Evolutionary conservation across 179 eudicot species (phyloP).

Genomic region (Silene noctiflora): DNA sequence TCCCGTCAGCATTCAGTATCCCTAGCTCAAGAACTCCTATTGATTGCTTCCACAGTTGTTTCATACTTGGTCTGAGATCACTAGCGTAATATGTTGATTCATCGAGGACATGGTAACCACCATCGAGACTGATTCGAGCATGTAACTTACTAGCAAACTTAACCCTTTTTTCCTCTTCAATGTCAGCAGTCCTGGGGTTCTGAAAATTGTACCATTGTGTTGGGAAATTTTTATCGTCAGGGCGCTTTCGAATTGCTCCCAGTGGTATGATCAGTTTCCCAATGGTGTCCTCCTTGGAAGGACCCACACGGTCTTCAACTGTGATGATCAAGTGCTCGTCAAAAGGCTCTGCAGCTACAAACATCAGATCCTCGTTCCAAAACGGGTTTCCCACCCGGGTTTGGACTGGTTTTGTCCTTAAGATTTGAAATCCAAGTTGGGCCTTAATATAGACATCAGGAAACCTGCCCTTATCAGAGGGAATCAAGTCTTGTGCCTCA

Average conservation of each 20-base stretch:
- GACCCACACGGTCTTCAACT: slow-evolving; percentile 67
- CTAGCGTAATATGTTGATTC: slow-evolving; percentile 89
- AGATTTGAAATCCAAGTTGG: slow-evolving; percentile 47
- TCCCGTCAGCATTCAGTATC: slow-evolving; percentile 55
- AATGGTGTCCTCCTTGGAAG: slow-evolving; percentile 59
- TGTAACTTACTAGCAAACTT: slow-evolving; percentile 74
- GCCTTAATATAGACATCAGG: slow-evolving; percentile 69
- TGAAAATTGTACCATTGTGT: slow-evolving; percentile 63
- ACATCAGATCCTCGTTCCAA: slow-evolving; percentile 91
- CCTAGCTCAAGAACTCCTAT: slow-evolving; percentile 82
- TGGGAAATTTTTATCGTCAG: slow-evolving; percentile 59
- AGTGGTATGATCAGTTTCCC: slow-evolving; percentile 58
- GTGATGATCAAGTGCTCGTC: slow-evolving; percentile 67
- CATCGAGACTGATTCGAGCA: slow-evolving; percentile 73
- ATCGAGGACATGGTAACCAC: slow-evolving; percentile 86
- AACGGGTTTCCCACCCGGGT: slow-evolving; percentile 44
- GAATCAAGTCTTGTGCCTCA: slow-evolving; percentile 70
- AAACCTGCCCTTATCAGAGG: slow-evolving; percentile 49
- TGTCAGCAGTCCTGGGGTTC: slow-evolving; percentile 38
- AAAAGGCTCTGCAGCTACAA: slow-evolving; percentile 92
- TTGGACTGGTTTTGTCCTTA: slow-evolving; percentile 53
- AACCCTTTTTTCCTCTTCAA: slow-evolving; percentile 39
- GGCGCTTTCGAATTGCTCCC: slow-evolving; percentile 48
- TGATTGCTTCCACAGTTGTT: slow-evolving; percentile 75
- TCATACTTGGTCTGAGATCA: slow-evolving; percentile 80